Percentiles rank a stretch among this genome's conserved stretches.
These are phyloP conservation scores for Alnus rubra DNA, from an alignment of 306 rosid genomes.

Conservation along the genomic window DNA sequence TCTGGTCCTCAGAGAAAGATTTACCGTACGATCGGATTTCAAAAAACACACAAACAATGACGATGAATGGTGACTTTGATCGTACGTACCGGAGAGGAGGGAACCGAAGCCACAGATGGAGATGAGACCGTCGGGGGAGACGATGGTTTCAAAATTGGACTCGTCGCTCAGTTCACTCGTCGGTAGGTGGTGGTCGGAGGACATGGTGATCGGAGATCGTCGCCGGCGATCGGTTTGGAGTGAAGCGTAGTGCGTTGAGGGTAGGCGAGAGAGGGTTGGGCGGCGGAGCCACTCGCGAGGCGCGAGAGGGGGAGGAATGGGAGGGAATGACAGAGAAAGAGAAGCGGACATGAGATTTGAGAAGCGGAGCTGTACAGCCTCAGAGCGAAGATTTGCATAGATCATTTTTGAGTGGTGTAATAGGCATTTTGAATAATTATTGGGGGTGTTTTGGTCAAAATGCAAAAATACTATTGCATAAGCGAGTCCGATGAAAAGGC, in stretches of 20 bases:
- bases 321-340: slow-evolving; percentile 20
- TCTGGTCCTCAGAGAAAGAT: slow-evolving; percentile 37
- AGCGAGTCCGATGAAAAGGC: too few relatives aligned
- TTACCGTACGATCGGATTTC: not conserved
- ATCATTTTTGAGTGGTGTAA: not conserved
- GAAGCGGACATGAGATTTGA: slow-evolving; percentile 4
- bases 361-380: not conserved
- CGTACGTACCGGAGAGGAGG: slow-evolving; percentile 72
- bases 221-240: not conserved
- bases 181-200: not conserved
- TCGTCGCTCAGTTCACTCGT: slow-evolving; percentile 38
- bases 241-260: slow-evolving; percentile 1
- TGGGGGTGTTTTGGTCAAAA: not conserved
- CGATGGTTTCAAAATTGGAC: slow-evolving; percentile 40
- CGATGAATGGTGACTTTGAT: not conserved
- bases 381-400: not conserved
- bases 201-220: slow-evolving; percentile 25
- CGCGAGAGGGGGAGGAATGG: slow-evolving; percentile 15
- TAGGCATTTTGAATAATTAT: not conserved
- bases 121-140: slow-evolving; percentile 52
- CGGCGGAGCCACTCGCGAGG: slow-evolving; percentile 31
- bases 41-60: not conserved
- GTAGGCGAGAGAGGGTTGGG: slow-evolving; percentile 10
- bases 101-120: slow-evolving; percentile 95
- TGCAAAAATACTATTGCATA: too few relatives aligned